These are phyloP conservation scores for Eucalyptus grandis DNA, from an alignment of 345 rosid genomes.

Conservation along the genomic window DNA sequence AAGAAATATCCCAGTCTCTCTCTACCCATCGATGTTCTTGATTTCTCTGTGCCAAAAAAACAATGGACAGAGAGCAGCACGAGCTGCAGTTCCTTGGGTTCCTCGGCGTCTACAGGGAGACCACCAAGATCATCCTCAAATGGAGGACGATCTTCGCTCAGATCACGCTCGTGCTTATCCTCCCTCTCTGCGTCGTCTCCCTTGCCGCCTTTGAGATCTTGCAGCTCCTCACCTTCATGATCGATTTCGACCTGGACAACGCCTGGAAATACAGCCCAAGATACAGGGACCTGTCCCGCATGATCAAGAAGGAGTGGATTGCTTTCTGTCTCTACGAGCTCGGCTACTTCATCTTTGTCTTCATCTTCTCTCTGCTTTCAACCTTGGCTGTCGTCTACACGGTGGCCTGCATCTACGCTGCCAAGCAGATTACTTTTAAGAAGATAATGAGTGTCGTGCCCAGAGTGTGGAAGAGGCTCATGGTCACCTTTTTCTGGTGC, in stretches of 20 bases:
- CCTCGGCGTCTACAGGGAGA: constrained; percentile 18
- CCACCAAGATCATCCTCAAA: constrained; percentile 28
- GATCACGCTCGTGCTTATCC: constrained; percentile 26
- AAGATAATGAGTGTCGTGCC: constrained; percentile 25
- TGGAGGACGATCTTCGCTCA: constrained; percentile 32
- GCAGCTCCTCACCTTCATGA: constrained; percentile 1
- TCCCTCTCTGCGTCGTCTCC: constrained; percentile 33
- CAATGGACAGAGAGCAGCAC: constrained; percentile 38
- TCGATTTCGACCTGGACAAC: background rate
- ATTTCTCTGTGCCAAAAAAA: background rate
- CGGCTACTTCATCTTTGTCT: constrained; percentile 9
- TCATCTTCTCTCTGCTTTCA: constrained; percentile 30
- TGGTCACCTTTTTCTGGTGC: background rate
- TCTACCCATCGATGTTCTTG: background rate
- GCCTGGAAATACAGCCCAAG: background rate
- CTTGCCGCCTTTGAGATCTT: constrained; percentile 14
- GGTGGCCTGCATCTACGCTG: constrained; percentile 25
- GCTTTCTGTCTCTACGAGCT: constrained; percentile 10
- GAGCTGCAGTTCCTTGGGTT: constrained; percentile 32
- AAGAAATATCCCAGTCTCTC: background rate
- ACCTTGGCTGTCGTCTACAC: constrained; percentile 30
- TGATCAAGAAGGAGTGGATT: constrained; percentile 6
- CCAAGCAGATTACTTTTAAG: constrained; percentile 9
- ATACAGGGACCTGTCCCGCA: too few species aligned
- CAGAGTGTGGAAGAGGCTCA: constrained; percentile 29